Evolutionary conservation across 176 grass and related monocot genomes (phyloP).

Genomic region (Aegilops tauschii): DNA sequence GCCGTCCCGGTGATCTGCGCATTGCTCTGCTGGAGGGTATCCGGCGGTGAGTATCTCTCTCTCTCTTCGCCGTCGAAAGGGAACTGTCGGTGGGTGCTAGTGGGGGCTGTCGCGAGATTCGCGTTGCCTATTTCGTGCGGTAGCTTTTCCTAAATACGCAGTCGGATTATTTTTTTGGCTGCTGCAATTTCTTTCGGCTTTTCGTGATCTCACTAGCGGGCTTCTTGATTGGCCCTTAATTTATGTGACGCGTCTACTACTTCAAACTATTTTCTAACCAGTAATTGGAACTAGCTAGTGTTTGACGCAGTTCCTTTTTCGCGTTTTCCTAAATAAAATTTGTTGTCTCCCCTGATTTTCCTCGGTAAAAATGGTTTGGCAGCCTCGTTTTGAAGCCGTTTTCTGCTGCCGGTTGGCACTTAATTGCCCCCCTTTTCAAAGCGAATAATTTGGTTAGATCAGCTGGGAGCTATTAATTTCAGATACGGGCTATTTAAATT

Average conservation of each 20-base stretch:
- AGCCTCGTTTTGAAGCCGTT: neutral
- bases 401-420: neutral
- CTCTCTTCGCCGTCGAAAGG: neutral
- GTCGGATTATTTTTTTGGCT: neutral
- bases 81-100: conserved; percentile 32
- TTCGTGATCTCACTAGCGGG: conserved; percentile 2
- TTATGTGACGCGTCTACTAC: neutral
- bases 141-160: neutral
- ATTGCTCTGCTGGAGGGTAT: neutral
- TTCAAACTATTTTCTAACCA: neutral
- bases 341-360: neutral
- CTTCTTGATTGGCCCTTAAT: neutral
- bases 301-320: neutral
- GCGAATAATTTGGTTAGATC: neutral
- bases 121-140: neutral
- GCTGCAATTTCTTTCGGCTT: neutral
- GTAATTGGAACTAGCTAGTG: neutral
- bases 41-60: neutral
- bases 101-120: conserved; percentile 27
- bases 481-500: neutral
- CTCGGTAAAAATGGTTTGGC: neutral
- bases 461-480: neutral
- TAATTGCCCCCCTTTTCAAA: neutral
- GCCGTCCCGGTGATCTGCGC: conserved; percentile 23
- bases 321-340: neutral